Conservation (phyloP, 768 basidiomycete genomes). For the Lentinula aciculospora region DNA sequence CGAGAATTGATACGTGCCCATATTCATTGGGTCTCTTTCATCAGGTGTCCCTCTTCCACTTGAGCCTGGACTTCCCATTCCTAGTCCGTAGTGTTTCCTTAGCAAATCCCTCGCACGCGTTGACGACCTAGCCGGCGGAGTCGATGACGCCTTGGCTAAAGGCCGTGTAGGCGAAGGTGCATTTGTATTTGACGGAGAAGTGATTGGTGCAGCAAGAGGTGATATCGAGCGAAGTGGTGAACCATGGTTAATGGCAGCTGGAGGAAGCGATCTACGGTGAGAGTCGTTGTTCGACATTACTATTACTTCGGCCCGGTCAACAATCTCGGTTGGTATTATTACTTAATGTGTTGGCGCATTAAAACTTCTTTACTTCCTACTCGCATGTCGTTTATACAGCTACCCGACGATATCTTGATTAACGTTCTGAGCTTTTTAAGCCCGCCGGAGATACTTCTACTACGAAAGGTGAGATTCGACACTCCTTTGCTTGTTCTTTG, state of each 20-base stretch:
- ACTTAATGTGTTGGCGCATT: too few species aligned
- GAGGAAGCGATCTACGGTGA: neutral
- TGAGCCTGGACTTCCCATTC: constrained; percentile 65
- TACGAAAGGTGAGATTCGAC: neutral
- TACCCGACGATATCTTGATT: neutral
- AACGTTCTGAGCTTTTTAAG: neutral
- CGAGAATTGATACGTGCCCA: constrained; percentile 42
- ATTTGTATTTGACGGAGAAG: neutral
- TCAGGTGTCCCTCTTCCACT: constrained; percentile 28
- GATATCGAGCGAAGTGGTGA: neutral
- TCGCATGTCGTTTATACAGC: neutral
- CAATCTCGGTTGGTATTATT: too few species aligned
- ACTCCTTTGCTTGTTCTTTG: neutral
- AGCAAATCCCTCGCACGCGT: constrained; percentile 67
- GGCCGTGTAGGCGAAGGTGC: neutral
- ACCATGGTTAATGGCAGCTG: neutral
- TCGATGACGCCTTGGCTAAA: neutral
- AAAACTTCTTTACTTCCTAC: too few species aligned
- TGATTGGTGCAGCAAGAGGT: neutral
- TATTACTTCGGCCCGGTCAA: too few species aligned
- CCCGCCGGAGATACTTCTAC: neutral
- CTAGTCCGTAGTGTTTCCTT: constrained; percentile 84
- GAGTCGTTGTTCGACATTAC: neutral
- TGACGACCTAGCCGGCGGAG: constrained; percentile 14
- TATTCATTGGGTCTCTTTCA: constrained; percentile 74